phyloP scores from a whole-genome alignment of 2,329 filamentous ascomycete species.

The Sporothrix variecibatus region DNA sequence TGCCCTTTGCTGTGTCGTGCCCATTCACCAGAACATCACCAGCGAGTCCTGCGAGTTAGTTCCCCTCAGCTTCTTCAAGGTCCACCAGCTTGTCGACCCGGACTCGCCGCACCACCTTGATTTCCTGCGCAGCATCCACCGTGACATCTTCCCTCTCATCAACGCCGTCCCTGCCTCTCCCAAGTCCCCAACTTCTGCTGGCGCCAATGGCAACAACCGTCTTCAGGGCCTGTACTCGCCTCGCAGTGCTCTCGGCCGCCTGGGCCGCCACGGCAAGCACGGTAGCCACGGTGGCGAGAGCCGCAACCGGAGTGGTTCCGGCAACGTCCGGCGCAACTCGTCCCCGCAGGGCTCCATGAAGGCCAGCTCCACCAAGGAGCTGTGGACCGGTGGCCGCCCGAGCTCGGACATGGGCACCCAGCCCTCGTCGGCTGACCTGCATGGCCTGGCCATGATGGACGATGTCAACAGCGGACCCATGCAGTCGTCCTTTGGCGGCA shows the following conservation, averaged over 20 bases:
- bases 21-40: slow-evolving; percentile 49
- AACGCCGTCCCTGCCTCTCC: slow-evolving; percentile 16
- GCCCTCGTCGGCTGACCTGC: slow-evolving; percentile 8
- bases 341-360: slow-evolving; percentile 19
- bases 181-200: not conserved
- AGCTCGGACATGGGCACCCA: slow-evolving; percentile 21
- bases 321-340: slow-evolving; percentile 14
- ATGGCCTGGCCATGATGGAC: slow-evolving; percentile 9
- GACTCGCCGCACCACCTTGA: slow-evolving; percentile 26
- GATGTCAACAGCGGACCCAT: not conserved
- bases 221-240: slow-evolving; percentile 8
- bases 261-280: slow-evolving; percentile 12
- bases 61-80: slow-evolving; percentile 54
- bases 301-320: not conserved
- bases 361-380: slow-evolving; percentile 26
- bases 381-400: slow-evolving; percentile 20
- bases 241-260: not conserved
- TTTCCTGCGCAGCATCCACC: slow-evolving; percentile 26
- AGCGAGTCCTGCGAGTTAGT: slow-evolving; percentile 50
- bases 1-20: slow-evolving; percentile 52
- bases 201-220: not conserved
- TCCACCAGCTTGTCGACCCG: slow-evolving; percentile 32
- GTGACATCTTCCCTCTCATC: slow-evolving; percentile 26
- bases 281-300: not conserved
- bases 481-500: slow-evolving; percentile 25